Evolutionary conservation across 1,284 basidiomycete genomes (phyloP).

Genomic region (Puccinia sorghi): DNA sequence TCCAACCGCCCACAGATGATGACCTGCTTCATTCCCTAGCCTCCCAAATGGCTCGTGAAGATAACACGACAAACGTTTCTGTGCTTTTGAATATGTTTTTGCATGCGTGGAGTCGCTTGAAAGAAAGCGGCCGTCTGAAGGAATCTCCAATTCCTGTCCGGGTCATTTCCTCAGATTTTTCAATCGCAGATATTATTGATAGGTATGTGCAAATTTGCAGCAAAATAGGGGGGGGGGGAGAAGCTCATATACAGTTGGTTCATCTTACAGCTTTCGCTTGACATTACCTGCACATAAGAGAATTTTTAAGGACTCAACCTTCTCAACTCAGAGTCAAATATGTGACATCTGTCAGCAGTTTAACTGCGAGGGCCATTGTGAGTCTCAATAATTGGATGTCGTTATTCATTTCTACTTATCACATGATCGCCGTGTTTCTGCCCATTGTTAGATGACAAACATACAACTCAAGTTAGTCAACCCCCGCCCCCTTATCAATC

Average conservation of each 20-base stretch:
- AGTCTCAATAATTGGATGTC: neutral
- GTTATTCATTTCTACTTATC: too few species aligned
- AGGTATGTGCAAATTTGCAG: slow-evolving; percentile 15
- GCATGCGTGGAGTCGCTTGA: slow-evolving; percentile 10
- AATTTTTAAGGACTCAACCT: neutral
- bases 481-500: neutral
- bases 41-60: neutral
- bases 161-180: neutral
- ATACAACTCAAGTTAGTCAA: neutral
- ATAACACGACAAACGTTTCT: neutral
- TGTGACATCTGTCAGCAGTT: slow-evolving; percentile 30
- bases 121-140: neutral
- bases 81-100: neutral
- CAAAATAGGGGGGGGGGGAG: neutral
- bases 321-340: neutral
- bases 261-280: slow-evolving; percentile 20
- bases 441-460: neutral
- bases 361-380: slow-evolving; percentile 34
- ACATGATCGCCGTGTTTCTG: neutral
- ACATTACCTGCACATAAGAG: slow-evolving; percentile 32
- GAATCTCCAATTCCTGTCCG: slow-evolving; percentile 6
- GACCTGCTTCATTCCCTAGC: neutral
- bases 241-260: neutral
- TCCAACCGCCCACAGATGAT: neutral
- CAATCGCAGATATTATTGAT: slow-evolving; percentile 20